Evolutionary conservation across 208 protist genomes (phyloP), one percentile per base, ranked within the genome.

Genomic region (Acanthamoeba triangularis): DNA sequence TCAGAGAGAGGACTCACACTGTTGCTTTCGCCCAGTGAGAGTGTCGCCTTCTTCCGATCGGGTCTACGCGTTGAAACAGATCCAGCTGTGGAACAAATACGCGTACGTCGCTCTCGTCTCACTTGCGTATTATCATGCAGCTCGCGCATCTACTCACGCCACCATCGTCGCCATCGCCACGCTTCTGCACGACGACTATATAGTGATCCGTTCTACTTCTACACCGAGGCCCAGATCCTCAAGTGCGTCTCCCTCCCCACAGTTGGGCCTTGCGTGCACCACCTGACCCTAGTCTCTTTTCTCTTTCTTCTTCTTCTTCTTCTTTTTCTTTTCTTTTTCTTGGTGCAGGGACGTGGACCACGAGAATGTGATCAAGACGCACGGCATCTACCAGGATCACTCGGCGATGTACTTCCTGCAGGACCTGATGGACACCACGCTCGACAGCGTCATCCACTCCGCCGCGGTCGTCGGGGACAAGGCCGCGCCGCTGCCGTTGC

Each of bases 121-220:
- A 8, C 25, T 2, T 3, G 5, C n/a, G 61, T 30, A 2, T 20
- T 30, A 23, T 28, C 72, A 1, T 44, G 20, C 72, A 13, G 11
- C 72, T 6, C 54, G 2, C 13, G 13, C 54, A 3, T 3, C 13
- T 23, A 23, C 54, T 25, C 54, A 59, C 54, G 20, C 54, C 54
- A 25, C 13, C n/a, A n/a, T n/a, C 61, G 25, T 69, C 61, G 61
- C 3, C n/a, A n/a, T 67, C 3, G n/a, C 61, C 25, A n/a, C 20
- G 61, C 61, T 1, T 67, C 3, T 8, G 41, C 41, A 44, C 5
- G 41, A 7, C 10, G 10, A 59, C 54, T 59, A 25, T 30, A 80
- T 30, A 80, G 72, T 35, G 72, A 80, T 44, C 72, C 72, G 18
- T 80, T 80, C 33, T 80, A 80, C 72, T 80, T 80, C 41, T 80